Percentiles rank a stretch among this genome's conserved stretches.
Conservation (phyloP, 495 filamentous ascomycete genomes). For the Lindgomyces ingoldianus region DNA sequence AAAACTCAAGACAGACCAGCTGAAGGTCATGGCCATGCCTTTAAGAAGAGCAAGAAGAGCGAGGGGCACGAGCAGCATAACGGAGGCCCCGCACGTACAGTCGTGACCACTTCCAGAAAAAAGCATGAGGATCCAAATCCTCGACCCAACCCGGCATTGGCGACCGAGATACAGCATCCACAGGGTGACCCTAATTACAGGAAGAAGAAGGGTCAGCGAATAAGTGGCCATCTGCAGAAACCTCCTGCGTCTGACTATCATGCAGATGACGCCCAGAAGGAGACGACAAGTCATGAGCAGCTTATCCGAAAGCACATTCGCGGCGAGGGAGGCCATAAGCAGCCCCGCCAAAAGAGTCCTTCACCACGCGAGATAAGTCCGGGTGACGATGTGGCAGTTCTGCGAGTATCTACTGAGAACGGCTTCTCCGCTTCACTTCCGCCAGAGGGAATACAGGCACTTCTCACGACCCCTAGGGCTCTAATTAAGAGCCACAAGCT, state of each 20-base stretch:
- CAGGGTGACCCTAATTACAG: conserved; percentile 36
- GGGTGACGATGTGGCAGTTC: neutral
- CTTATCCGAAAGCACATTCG: neutral
- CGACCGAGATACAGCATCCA: conserved; percentile 5
- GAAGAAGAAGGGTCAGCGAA: conserved; percentile 23
- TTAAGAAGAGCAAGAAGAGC: conserved; percentile 30
- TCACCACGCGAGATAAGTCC: neutral
- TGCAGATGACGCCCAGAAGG: neutral
- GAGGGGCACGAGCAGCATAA: neutral
- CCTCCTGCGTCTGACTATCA: neutral
- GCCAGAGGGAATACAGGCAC: neutral
- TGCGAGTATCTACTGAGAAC: neutral
- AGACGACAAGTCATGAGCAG: neutral
- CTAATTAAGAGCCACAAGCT: neutral
- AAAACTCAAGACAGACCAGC: conserved; percentile 22
- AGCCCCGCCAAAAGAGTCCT: neutral
- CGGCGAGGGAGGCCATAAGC: neutral
- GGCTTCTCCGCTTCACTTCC: neutral
- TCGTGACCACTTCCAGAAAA: neutral
- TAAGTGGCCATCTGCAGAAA: neutral
- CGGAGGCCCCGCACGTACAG: neutral
- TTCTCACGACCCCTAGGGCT: neutral
- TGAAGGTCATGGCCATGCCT: conserved; percentile 12
- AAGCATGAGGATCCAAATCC: neutral
- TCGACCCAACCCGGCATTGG: neutral